Percentiles rank a stretch among this genome's conserved stretches.
These are phyloP conservation scores for Colletotrichum sp. DNA, from an alignment of 2,329 filamentous ascomycete species.

Conservation along the genomic window DNA sequence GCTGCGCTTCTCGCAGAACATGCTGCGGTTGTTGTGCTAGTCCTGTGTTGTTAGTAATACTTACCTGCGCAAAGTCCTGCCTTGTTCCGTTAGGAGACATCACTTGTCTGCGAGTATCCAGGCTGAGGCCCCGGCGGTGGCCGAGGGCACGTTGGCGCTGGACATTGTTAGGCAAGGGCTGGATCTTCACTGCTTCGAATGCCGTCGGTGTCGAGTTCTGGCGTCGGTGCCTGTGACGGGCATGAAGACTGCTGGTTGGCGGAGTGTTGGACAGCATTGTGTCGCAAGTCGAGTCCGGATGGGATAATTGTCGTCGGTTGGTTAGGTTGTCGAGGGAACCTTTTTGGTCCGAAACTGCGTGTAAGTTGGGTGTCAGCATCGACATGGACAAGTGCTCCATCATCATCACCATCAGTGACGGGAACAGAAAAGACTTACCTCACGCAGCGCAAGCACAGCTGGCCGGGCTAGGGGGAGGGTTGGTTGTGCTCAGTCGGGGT, in stretches of 20 bases:
- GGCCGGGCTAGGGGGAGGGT: slow-evolving; percentile 66
- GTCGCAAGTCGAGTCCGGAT: slow-evolving; percentile 74
- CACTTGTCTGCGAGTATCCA: slow-evolving; percentile 74
- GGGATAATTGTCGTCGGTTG: slow-evolving; percentile 54
- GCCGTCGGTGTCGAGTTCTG: slow-evolving; percentile 85
- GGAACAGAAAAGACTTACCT: slow-evolving; percentile 57
- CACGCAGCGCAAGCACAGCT: slow-evolving; percentile 83
- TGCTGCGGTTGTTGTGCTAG: slow-evolving; percentile 69
- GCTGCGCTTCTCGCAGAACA: slow-evolving; percentile 88
- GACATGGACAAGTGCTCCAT: background rate
- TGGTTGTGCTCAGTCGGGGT: slow-evolving; percentile 54
- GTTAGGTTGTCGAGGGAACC: slow-evolving; percentile 54
- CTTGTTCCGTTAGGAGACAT: slow-evolving; percentile 41
- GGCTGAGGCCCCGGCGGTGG: slow-evolving; percentile 84
- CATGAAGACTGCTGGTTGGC: slow-evolving; percentile 72
- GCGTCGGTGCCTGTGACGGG: slow-evolving; percentile 79
- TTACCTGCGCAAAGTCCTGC: slow-evolving; percentile 59
- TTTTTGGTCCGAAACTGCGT: slow-evolving; percentile 49
- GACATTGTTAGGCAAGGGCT: slow-evolving; percentile 63
- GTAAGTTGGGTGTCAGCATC: slow-evolving; percentile 30
- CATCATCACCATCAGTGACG: background rate
- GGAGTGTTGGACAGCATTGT: slow-evolving; percentile 77
- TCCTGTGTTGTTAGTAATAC: slow-evolving; percentile 60
- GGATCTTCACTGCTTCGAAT: slow-evolving; percentile 77
- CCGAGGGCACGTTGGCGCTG: slow-evolving; percentile 46